Evolutionary conservation across 208 protist species (phyloP).

Genomic region (Plasmodiophora brassicae): DNA sequence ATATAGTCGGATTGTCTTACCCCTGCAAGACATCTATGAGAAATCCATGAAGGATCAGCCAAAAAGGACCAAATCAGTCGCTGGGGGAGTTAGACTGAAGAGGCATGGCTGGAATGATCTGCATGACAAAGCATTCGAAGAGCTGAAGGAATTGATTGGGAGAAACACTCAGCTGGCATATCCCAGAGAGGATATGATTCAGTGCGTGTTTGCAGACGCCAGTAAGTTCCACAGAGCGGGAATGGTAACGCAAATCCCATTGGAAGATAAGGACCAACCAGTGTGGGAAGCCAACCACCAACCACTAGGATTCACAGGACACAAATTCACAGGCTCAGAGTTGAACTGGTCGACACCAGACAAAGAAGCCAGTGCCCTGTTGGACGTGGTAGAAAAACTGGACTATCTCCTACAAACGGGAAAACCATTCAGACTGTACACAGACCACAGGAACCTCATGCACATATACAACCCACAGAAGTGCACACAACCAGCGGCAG

Average conservation of each 20-base stretch:
- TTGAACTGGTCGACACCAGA: neutral
- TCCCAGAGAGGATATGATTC: neutral
- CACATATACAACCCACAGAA: neutral
- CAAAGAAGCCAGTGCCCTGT: neutral
- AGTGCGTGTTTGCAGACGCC: neutral
- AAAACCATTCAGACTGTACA: neutral
- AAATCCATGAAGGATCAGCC: neutral
- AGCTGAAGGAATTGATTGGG: neutral
- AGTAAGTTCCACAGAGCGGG: neutral
- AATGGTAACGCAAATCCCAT: neutral
- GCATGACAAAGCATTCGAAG: neutral
- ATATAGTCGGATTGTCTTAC: neutral
- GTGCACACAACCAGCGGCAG: neutral
- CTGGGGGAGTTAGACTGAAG: neutral
- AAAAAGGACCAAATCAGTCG: neutral
- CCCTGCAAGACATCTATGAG: neutral
- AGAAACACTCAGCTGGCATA: neutral
- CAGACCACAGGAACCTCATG: neutral
- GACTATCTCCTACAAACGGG: neutral
- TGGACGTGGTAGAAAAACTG: neutral
- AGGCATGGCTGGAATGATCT: neutral
- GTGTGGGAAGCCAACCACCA: neutral
- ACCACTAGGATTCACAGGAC: neutral
- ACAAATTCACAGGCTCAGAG: neutral
- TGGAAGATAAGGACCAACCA: neutral